phyloP scores from a whole-genome alignment of 2,329 filamentous ascomycete genomes.

The Cordyceps farinosa region DNA sequence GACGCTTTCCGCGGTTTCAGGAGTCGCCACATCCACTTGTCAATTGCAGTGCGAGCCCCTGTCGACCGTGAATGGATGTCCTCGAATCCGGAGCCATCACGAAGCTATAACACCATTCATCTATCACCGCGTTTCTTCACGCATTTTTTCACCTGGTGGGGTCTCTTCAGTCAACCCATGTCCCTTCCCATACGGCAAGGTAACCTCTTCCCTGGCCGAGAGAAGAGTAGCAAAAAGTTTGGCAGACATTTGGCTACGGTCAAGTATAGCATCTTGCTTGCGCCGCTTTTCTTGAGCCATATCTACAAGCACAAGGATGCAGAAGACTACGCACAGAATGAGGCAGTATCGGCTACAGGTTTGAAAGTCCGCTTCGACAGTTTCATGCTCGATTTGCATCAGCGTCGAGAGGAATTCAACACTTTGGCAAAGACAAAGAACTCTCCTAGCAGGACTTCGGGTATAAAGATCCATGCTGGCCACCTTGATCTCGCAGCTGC shows the following conservation, averaged over 20 bases:
- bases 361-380: slow-evolving; percentile 93
- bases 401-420: slow-evolving; percentile 87
- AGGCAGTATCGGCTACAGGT: slow-evolving; percentile 83
- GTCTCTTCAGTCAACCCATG: slow-evolving; percentile 90
- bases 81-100: slow-evolving; percentile 68
- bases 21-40: slow-evolving; percentile 94
- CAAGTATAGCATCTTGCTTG: slow-evolving; percentile 92
- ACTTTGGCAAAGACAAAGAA: slow-evolving; percentile 73
- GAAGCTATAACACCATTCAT: slow-evolving; percentile 95
- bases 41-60: slow-evolving; percentile 84
- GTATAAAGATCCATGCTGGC: slow-evolving; percentile 93
- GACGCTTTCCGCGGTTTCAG: slow-evolving; percentile 97
- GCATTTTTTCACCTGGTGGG: slow-evolving; percentile 98
- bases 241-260: slow-evolving; percentile 95
- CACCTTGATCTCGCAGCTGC: slow-evolving; percentile 89
- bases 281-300: slow-evolving; percentile 90
- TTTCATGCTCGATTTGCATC: slow-evolving; percentile 95
- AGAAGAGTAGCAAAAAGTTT: slow-evolving; percentile 98
- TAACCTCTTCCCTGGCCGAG: slow-evolving; percentile 81
- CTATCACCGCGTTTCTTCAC: slow-evolving; percentile 95
- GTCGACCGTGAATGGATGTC: slow-evolving; percentile 82
- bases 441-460: slow-evolving; percentile 76
- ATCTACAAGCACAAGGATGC: slow-evolving; percentile 98
- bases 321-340: slow-evolving; percentile 71
- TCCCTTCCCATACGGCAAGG: slow-evolving; percentile 93